Evolutionary conservation across 441 rosid genomes (phyloP), one percentile per base, ranked within the genome.

Genomic region (Syzygium syzygioides): DNA sequence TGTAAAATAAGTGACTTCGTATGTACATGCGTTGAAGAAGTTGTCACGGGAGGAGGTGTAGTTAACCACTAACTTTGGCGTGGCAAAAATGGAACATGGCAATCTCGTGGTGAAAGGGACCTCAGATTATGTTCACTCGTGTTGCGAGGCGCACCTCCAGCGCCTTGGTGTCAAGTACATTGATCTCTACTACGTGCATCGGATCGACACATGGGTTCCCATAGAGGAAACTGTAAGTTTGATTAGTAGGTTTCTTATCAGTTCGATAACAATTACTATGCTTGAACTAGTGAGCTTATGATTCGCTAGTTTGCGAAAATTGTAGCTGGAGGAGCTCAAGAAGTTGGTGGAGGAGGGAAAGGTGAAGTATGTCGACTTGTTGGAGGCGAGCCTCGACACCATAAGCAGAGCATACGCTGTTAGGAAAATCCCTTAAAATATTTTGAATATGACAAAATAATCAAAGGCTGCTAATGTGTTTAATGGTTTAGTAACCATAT

Each of bases 121-220:
- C 85, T 89, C 83, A 45, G 86, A 89, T 28, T 89, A 91, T 85
- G 91, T 92, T 14, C 64, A 88, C 45, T 66, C n/a, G n/a, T n/a
- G n/a, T n/a, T 80, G 91, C 52, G 91, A 94, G 88, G 92, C 64
- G n/a, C 91, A 91, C 88, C 88, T 93, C 34, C 62, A 90, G 79
- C 89, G 89, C 18, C 93, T 93, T 56, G 92, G 12, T 56, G 92
- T 92, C n/a, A 92, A 92, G 8, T 92, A 91, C 87, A 91, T 94
- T 23, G 93, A 91, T 89, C 90, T 93, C 5, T 94, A 94, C 86
- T 91, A 85, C 88, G 91, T 89, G 87, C 94, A 92, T 32, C 85
- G 87, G 41, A 87, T 87, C 2, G 91, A 91, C 85, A 89, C 89
- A 15, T 68, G 91, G 3, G 19, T 91, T 15, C 93, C 93, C 34